Percentiles rank a stretch among this genome's conserved stretches.
Conservation (phyloP, 2,329 filamentous ascomycete genomes). For the Pestalotiopsis sp. region DNA sequence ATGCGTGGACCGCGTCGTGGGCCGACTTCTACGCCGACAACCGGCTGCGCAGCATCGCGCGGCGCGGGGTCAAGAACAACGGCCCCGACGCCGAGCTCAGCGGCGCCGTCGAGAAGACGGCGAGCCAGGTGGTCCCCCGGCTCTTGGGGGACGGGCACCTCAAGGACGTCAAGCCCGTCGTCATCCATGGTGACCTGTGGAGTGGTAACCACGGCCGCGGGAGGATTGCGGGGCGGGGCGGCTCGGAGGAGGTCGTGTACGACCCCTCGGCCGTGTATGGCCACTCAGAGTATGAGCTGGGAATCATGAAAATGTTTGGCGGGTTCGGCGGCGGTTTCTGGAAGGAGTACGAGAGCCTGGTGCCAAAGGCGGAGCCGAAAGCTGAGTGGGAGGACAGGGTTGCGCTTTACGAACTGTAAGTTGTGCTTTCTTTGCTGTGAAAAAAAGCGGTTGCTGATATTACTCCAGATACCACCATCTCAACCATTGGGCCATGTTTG, state of each 20-base stretch:
- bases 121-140: slow-evolving; percentile 68
- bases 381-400: slow-evolving; percentile 87
- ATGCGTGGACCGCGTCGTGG: slow-evolving; percentile 74
- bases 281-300: slow-evolving; percentile 87
- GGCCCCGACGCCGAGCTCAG: slow-evolving; percentile 66
- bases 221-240: slow-evolving; percentile 53
- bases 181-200: slow-evolving; percentile 94
- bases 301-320: slow-evolving; percentile 97
- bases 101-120: slow-evolving; percentile 66
- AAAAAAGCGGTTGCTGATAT: slow-evolving; percentile 35
- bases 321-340: slow-evolving; percentile 76
- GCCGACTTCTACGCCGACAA: slow-evolving; percentile 83
- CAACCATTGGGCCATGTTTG: slow-evolving; percentile 87
- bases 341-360: slow-evolving; percentile 73
- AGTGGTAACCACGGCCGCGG: slow-evolving; percentile 78
- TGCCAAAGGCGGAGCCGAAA: slow-evolving; percentile 78
- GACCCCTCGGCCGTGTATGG: slow-evolving; percentile 83
- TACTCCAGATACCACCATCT: slow-evolving; percentile 77
- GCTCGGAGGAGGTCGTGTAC: slow-evolving; percentile 75
- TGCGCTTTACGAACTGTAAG: slow-evolving; percentile 78
- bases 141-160: slow-evolving; percentile 72
- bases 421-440: slow-evolving; percentile 24
- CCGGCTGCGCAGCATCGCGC: slow-evolving; percentile 68
- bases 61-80: slow-evolving; percentile 59
- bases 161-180: slow-evolving; percentile 69